These are phyloP conservation scores for Pseudocohnilembus persalinus DNA, from an alignment of 169 alveolate species.

Conservation along the genomic window DNA sequence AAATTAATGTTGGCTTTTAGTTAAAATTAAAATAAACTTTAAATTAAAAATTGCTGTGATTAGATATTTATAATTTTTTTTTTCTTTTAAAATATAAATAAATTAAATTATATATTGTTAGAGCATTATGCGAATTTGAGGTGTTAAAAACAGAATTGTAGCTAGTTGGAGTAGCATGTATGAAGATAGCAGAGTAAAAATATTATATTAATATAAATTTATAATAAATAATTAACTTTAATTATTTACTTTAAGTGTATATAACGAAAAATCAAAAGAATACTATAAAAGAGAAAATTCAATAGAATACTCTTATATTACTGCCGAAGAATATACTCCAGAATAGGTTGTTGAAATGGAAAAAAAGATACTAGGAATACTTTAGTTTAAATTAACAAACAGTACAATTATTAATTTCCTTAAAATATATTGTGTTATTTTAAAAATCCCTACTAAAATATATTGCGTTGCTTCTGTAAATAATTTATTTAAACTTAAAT, in stretches of 20 bases:
- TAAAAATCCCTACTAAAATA: neutral
- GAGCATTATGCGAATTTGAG: constrained; percentile 41
- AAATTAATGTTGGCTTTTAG: no score
- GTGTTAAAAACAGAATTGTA: constrained; percentile 54
- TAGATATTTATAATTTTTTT: no score
- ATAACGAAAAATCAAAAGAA: constrained; percentile 85
- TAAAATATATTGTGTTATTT: constrained; percentile 11
- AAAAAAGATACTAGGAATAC: constrained; percentile 45
- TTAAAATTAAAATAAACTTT: no score
- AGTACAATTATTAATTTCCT: constrained; percentile 54
- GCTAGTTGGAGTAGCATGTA: constrained; percentile 74
- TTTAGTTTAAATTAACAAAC: constrained; percentile 51
- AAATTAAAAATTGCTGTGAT: no score
- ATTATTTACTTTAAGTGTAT: constrained; percentile 42
- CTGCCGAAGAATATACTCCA: constrained; percentile 75
- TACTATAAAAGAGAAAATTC: constrained; percentile 82
- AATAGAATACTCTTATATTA: constrained; percentile 69
- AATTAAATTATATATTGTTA: no score
- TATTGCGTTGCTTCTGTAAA: neutral
- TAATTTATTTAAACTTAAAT: neutral
- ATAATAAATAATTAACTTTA: no score
- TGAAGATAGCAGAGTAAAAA: constrained; percentile 82
- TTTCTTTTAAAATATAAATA: neutral
- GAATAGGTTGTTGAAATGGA: constrained; percentile 60
- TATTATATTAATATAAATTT: neutral